Percentiles rank a stretch among this genome's conserved stretches.
phyloP scores from a whole-genome alignment of 2,329 filamentous ascomycete species.

The Lasiodiplodia hormozganensis region DNA sequence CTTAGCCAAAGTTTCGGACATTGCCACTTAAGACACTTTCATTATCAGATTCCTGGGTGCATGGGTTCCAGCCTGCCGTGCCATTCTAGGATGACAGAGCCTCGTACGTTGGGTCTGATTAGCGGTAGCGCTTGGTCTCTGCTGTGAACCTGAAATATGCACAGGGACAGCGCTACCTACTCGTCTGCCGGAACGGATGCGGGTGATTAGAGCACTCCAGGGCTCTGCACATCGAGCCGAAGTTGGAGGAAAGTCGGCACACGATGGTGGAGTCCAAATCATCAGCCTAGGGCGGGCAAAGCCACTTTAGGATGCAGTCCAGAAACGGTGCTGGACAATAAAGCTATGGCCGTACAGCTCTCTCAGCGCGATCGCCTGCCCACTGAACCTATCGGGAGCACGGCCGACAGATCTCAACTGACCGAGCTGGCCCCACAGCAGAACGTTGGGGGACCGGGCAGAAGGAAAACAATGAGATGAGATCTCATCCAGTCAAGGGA shows the following conservation, averaged over 20 bases:
- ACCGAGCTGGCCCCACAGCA: background rate
- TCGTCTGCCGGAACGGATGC: background rate
- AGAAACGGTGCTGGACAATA: background rate
- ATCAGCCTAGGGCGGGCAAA: background rate
- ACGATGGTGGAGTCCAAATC: background rate
- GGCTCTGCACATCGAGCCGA: background rate
- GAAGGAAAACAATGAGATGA: background rate
- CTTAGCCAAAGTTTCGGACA: background rate
- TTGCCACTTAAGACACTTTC: background rate
- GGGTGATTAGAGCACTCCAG: background rate
- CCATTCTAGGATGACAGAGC: no score
- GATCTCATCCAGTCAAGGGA: background rate
- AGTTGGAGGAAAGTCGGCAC: background rate
- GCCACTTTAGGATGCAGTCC: background rate
- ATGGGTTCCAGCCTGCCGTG: no score
- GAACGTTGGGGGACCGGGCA: background rate
- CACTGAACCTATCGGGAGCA: background rate
- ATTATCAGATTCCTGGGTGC: background rate
- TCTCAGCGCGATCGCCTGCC: background rate
- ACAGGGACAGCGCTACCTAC: background rate
- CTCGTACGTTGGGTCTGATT: background rate
- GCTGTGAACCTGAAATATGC: background rate
- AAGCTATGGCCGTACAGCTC: constrained; percentile 3
- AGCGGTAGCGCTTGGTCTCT: background rate
- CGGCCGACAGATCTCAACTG: background rate